Evolutionary conservation across 441 rosid species (phyloP), one percentile per base, ranked within the genome.

Genomic region (Populus hybrid): DNA sequence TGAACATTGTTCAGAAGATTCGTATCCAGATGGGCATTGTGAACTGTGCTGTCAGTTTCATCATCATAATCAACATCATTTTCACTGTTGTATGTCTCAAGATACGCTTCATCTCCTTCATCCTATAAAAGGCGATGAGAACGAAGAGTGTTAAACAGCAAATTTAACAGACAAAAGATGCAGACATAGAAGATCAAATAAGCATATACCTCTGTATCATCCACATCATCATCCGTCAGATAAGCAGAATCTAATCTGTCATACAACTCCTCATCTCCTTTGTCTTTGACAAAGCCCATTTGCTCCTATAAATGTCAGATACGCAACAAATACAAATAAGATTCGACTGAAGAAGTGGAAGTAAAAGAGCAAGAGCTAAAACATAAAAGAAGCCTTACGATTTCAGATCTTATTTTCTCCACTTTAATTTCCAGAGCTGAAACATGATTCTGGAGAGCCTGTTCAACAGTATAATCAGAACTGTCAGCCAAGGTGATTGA

Each of bases 381-480:
- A 23, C 18, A 42, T n/a, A 46, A 10, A 53, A 30, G 79, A 83
- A 72, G 79, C 76, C 87, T 83, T 88, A 95, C 99, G 67, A 95
- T 86, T 85, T 94, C 98, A 35, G 82, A 88, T 90, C 90, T 89
- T 70, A 95, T 79, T 82, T 81, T 84, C 81, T 86, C 89, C 80
- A 88, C 93, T 76, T 64, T 86, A 3, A 72, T 82, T 81, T 87
- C 90, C 82, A 95, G 82, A 5, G 80, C 69, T 24, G 88, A 79
- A 46, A 92, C 80, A 81, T 95, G 97, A 28, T 88, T 90, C 34
- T 84, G 79, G 63, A 95, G 89, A 80, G 95, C 98, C 99, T 95
- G 97, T 85, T 68, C 57, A 64, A 76, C 80, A 81, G 72, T 69
- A 50, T 23, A 61, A 78, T 28, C 9, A 71, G 69, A 78, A 65